Base-by-base conservation (phyloP, 441 rosid species). In the Biscutella laevigata region DNA sequence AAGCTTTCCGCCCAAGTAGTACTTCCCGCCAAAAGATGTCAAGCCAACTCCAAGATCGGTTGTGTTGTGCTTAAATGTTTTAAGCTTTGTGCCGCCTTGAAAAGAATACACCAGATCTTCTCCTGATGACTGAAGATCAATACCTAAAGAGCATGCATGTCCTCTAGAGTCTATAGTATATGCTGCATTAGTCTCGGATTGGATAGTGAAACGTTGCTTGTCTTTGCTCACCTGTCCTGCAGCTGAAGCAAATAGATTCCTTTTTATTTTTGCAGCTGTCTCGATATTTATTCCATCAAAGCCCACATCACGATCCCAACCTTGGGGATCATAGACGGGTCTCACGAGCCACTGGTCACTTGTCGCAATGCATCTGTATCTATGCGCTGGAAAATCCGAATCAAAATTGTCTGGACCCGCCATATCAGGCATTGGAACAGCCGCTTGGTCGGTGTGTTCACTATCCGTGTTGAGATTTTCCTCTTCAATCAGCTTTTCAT, bases 231-330 rank as follows among this genome's bases (percentile, higher is more conserved):
- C 64, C 71, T 88, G 96, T 26, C 95, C 96, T 1, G 71, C 24
- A 33, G 77, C 59, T n/a, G 91, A 82, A 61, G 84, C 78, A 67
- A 61, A 66, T 7, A 77, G 48, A 57, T 83, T 74, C 63, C 33
- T 73, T 49, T 70, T 71, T 8, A 77, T 17, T 64, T 79, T 87
- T 33, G 68, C 36, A 62, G 82, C 77, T 27, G 89, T 73, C 71
- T 92, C 95, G 63, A 86, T 66, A 70, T 74, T 88, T 62, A 92
- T 63, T 33, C 95, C 96, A 57, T 92, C 96, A 50, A 85, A 92
- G 14, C 98, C 87, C 13, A 88, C 88, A 66, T 88, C 98, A 28
- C 77, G 86, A 77, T 92, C 98, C 98, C 96, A 88, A 12, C 98
- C 96, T 34, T 83, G 89, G 48, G 92, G 83, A 63, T 92, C 89